Conservation (phyloP, 371 early-diverging fungal species). For the Apophysomyces variabilis region DNA sequence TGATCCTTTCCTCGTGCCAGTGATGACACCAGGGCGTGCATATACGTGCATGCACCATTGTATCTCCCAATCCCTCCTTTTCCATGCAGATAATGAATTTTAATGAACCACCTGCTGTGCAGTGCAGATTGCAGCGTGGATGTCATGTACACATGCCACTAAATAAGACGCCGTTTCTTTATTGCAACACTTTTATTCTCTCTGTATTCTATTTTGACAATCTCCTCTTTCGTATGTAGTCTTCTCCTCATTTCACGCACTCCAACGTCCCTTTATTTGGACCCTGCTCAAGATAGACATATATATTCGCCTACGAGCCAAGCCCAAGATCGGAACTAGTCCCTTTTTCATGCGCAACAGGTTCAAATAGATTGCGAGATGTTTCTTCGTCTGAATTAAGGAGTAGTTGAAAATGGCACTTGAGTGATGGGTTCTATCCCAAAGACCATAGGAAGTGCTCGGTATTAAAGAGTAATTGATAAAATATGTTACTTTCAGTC, state of each 20-base stretch:
- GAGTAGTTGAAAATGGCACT: too few relatives aligned
- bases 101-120: background rate
- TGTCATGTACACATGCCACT: background rate
- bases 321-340: too few relatives aligned
- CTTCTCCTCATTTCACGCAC: too few relatives aligned
- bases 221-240: too few relatives aligned
- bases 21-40: conserved; percentile 5
- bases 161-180: background rate
- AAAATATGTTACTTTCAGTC: too few relatives aligned
- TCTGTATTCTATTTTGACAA: background rate
- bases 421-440: too few relatives aligned
- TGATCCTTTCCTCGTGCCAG: background rate
- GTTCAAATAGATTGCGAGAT: too few relatives aligned
- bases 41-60: conserved; percentile 6
- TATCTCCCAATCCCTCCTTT: background rate
- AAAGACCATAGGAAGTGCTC: too few relatives aligned
- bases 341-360: too few relatives aligned
- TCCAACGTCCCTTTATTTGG: too few relatives aligned
- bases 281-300: background rate
- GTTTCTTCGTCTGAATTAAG: too few relatives aligned
- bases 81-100: conserved; percentile 7
- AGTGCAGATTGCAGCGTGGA: conserved; percentile 2
- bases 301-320: background rate
- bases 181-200: background rate
- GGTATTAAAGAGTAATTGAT: too few relatives aligned